phyloP scores from a whole-genome alignment of 768 basidiomycete species.

The Kwoniella botswanensis region DNA sequence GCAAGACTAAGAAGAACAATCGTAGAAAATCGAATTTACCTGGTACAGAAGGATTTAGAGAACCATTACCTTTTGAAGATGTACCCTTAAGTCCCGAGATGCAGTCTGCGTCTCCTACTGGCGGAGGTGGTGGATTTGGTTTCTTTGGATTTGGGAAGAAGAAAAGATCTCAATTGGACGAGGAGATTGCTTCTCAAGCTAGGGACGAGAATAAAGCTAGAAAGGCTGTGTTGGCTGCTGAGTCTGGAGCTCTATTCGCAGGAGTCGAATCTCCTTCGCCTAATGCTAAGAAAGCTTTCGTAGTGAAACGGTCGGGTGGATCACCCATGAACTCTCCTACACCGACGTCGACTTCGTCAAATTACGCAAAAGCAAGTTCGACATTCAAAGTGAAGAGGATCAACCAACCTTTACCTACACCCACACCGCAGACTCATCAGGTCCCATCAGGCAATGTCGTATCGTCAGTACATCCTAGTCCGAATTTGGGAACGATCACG shows the following conservation, averaged over 20 bases:
- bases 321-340: slow-evolving; percentile 11
- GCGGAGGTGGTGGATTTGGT: slow-evolving; percentile 3
- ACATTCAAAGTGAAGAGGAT: slow-evolving; percentile 30
- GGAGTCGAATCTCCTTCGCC: slow-evolving; percentile 43
- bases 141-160: slow-evolving; percentile 1
- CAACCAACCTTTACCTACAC: slow-evolving; percentile 15
- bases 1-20: slow-evolving; percentile 15
- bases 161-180: slow-evolving; percentile 27
- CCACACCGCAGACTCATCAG: slow-evolving; percentile 11
- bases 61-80: slow-evolving; percentile 34
- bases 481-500: slow-evolving; percentile 10
- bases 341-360: not conserved
- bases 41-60: slow-evolving; percentile 14
- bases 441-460: not conserved
- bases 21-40: slow-evolving; percentile 13
- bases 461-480: slow-evolving; percentile 22
- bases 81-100: slow-evolving; percentile 18
- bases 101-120: not conserved
- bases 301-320: slow-evolving; percentile 28
- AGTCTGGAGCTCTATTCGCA: slow-evolving; percentile 46
- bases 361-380: slow-evolving; percentile 10
- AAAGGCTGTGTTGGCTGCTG: slow-evolving; percentile 47
- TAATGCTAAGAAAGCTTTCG: slow-evolving; percentile 25
- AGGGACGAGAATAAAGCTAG: slow-evolving; percentile 52
- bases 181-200: slow-evolving; percentile 33